These are phyloP conservation scores for Malania oleifera DNA, from an alignment of 164 flowering plant species.

Conservation along the genomic window DNA sequence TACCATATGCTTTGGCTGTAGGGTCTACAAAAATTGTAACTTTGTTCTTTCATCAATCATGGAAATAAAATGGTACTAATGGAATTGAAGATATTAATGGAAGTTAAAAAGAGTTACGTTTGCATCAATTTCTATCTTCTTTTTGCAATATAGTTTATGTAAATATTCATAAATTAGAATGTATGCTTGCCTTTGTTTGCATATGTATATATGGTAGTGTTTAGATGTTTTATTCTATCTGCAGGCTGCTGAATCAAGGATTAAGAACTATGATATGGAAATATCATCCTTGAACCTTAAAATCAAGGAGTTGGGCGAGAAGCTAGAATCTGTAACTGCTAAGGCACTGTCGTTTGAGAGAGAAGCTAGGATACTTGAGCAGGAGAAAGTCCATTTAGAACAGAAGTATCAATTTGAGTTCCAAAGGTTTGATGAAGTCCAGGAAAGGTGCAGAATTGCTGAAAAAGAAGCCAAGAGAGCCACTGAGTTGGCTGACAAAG, in stretches of 20 bases:
- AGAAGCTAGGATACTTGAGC: conserved; percentile 66
- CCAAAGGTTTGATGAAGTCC: conserved; percentile 69
- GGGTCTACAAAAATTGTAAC: too few relatives aligned
- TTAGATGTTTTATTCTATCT: conserved; percentile 3
- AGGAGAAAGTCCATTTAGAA: conserved; percentile 71
- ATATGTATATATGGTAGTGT: background rate
- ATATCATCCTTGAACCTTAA: conserved; percentile 51
- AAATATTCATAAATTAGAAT: background rate
- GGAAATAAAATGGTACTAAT: too few relatives aligned
- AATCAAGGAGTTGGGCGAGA: conserved; percentile 56
- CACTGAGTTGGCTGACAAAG: conserved; percentile 82
- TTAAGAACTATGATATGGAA: conserved; percentile 63
- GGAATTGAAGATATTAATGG: too few relatives aligned
- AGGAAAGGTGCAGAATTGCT: conserved; percentile 74
- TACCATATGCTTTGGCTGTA: too few relatives aligned
- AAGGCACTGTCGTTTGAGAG: conserved; percentile 71
- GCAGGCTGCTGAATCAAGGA: conserved; percentile 84
- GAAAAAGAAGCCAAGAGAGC: conserved; percentile 82
- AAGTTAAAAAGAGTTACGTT: too few relatives aligned
- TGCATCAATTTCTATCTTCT: too few relatives aligned
- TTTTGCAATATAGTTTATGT: too few relatives aligned
- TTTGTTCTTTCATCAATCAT: too few relatives aligned
- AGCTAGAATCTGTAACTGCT: conserved; percentile 53
- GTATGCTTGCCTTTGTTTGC: background rate
- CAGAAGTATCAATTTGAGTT: conserved; percentile 69